A percentile compares a stretch with the other conserved stretches of the same genome.
Evolutionary conservation across 176 grass and related monocot genomes (phyloP).

Genomic region (Hyparrhenia diplandra): DNA sequence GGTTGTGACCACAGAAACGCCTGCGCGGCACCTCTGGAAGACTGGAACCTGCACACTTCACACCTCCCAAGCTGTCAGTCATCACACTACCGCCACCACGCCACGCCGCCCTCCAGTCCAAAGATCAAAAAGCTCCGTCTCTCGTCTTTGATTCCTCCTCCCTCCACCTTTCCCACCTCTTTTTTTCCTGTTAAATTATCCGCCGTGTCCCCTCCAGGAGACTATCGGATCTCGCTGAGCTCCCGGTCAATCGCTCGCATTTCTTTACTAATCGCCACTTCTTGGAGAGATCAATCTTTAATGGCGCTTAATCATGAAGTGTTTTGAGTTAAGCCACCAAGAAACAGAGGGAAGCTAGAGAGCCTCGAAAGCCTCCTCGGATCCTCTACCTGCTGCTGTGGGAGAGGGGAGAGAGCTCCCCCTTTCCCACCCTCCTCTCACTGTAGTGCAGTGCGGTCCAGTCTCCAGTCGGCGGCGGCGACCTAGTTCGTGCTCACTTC

Average conservation of each 20-base stretch:
- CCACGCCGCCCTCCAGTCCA: too few relatives aligned
- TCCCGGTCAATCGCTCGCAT: slow-evolving; percentile 21
- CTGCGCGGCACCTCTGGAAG: slow-evolving; percentile 30
- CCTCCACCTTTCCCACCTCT: background rate
- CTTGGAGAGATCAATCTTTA: slow-evolving; percentile 6
- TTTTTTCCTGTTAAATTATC: slow-evolving; percentile 4
- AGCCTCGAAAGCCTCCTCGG: slow-evolving; percentile 13
- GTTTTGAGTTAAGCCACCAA: slow-evolving; percentile 22
- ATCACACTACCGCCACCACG: too few relatives aligned
- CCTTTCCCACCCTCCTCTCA: background rate
- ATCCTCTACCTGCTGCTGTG: slow-evolving; percentile 14
- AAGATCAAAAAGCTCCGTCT: too few relatives aligned
- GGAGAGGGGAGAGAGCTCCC: background rate
- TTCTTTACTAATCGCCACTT: slow-evolving; percentile 36
- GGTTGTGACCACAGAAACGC: background rate
- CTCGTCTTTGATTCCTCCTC: slow-evolving; percentile 27
- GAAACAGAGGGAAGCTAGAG: slow-evolving; percentile 25
- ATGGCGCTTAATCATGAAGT: slow-evolving; percentile 15
- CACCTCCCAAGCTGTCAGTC: too few relatives aligned
- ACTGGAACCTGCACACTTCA: background rate
- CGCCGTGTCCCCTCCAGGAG: slow-evolving; percentile 1
- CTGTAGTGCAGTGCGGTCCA: background rate
- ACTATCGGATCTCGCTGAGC: slow-evolving; percentile 26
- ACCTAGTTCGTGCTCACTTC: background rate
- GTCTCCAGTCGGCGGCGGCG: background rate